These are phyloP conservation scores for Orychophragmus violaceus DNA, from an alignment of 345 rosid genomes.

Conservation along the genomic window DNA sequence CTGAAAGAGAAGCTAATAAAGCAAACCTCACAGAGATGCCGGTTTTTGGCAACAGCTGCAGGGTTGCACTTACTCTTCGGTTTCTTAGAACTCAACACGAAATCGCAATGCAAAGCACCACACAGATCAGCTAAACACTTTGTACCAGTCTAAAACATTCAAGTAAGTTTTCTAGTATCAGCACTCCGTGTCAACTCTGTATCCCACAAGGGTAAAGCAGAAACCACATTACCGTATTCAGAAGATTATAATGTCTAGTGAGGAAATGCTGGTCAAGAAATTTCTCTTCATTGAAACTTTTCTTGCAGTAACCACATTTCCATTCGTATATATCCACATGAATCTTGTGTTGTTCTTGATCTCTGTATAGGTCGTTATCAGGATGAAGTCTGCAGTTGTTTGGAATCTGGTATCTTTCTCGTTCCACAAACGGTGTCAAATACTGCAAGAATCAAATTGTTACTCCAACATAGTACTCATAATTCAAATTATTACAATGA, in stretches of 20 bases:
- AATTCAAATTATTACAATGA: too few relatives aligned
- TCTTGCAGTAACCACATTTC: constrained; percentile 92
- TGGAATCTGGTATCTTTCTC: constrained; percentile 52
- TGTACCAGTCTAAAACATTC: constrained; percentile 45
- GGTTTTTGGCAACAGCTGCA: constrained; percentile 78
- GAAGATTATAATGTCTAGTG: constrained; percentile 70
- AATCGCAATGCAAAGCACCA: constrained; percentile 96
- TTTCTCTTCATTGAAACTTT: constrained; percentile 77
- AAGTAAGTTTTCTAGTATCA: background rate
- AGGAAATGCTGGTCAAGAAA: constrained; percentile 81
- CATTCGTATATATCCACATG: constrained; percentile 70
- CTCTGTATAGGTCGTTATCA: constrained; percentile 70
- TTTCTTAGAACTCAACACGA: constrained; percentile 48
- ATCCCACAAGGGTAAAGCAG: too few relatives aligned
- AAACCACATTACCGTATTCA: constrained; percentile 81
- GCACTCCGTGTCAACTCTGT: too few relatives aligned
- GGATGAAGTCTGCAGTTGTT: constrained; percentile 75
- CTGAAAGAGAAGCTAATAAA: background rate
- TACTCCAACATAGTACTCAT: too few relatives aligned
- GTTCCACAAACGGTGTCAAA: constrained; percentile 82
- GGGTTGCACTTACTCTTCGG: constrained; percentile 75
- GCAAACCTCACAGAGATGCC: constrained; percentile 86
- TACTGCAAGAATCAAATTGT: too few relatives aligned
- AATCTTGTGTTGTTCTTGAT: constrained; percentile 87
- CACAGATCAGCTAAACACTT: constrained; percentile 94